phyloP scores from a whole-genome alignment of 1,139 yeast genomes.

The Ogataea hybrid region DNA sequence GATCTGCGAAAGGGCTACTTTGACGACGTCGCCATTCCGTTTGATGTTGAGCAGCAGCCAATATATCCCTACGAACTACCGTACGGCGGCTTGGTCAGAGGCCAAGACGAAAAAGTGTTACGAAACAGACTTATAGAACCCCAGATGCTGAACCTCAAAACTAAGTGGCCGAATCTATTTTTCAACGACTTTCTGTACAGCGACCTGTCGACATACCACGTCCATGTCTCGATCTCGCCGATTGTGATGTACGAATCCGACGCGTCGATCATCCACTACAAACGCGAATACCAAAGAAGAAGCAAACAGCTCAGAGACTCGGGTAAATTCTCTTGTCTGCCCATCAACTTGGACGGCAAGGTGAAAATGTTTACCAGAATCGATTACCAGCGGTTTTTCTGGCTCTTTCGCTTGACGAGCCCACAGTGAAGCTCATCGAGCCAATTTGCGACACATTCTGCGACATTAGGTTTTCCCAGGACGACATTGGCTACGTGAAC shows the following conservation, averaged over 20 bases:
- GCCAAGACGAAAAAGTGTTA: conserved; percentile 15
- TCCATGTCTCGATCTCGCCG: conserved; percentile 29
- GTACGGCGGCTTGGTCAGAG: conserved; percentile 22
- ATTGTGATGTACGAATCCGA: conserved; percentile 18
- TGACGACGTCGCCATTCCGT: conserved; percentile 16
- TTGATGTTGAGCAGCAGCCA: conserved; percentile 6
- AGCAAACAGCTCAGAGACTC: conserved; percentile 10
- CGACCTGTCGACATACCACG: conserved; percentile 13
- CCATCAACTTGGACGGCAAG: conserved; percentile 9
- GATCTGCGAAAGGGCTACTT: conserved; percentile 20
- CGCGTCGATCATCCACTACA: conserved; percentile 11
- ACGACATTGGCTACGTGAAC: conserved; percentile 17
- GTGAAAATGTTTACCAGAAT: conserved; percentile 22
- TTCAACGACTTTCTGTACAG: conserved; percentile 13
- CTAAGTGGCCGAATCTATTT: conserved; percentile 20
- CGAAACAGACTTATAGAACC: conserved; percentile 21
- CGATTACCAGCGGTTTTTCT: conserved; percentile 23
- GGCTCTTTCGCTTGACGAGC: conserved; percentile 15
- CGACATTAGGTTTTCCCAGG: conserved; percentile 12
- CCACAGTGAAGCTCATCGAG: conserved; percentile 4
- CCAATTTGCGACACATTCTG: conserved; percentile 5
- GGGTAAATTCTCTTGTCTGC: conserved; percentile 3
- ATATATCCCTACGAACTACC: conserved; percentile 22
- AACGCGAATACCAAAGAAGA: conserved; percentile 9
- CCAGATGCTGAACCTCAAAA: conserved; percentile 13